Conservation (phyloP, 2,329 filamentous ascomycete species). For the Talaromyces verruculosus region DNA sequence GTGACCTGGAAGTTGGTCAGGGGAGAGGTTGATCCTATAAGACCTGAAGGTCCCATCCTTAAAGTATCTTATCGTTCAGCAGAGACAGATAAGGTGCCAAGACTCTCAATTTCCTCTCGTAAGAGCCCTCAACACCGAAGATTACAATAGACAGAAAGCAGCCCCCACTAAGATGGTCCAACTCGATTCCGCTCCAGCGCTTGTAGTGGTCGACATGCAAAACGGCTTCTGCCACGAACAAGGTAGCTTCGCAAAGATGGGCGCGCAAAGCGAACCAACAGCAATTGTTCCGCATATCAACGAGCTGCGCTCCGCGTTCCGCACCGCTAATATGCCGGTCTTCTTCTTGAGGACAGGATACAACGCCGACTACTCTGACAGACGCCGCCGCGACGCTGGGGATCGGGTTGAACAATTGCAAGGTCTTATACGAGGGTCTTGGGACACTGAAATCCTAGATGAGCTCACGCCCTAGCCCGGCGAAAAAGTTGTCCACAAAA, state of each 20-base stretch:
- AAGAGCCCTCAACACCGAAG: constrained; percentile 7
- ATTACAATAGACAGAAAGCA: constrained; percentile 9
- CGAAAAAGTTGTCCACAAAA: constrained; percentile 59
- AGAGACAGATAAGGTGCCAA: constrained; percentile 3
- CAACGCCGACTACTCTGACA: constrained; percentile 18
- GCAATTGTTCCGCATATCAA: constrained; percentile 17
- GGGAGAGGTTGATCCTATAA: constrained; percentile 9
- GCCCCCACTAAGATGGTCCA: constrained; percentile 11
- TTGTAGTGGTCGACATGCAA: constrained; percentile 18
- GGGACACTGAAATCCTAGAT: constrained; percentile 50
- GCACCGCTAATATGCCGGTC: constrained; percentile 15
- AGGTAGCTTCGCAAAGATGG: constrained; percentile 18
- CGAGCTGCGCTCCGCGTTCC: constrained; percentile 16
- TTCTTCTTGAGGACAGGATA: constrained; percentile 16
- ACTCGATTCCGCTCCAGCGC: constrained; percentile 15
- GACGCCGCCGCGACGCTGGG: constrained; percentile 6
- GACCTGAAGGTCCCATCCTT: background rate
- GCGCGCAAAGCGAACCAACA: constrained; percentile 15
- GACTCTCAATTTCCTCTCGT: background rate
- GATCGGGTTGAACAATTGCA: constrained; percentile 12
- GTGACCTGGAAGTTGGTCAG: background rate
- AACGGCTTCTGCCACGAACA: constrained; percentile 19
- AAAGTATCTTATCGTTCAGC: background rate
- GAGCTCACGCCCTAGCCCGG: constrained; percentile 53
- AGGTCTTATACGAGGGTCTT: constrained; percentile 16